Evolutionary conservation across 192 early-diverging fungal species (phyloP).

Genomic region (Thamnidium elegans): DNA sequence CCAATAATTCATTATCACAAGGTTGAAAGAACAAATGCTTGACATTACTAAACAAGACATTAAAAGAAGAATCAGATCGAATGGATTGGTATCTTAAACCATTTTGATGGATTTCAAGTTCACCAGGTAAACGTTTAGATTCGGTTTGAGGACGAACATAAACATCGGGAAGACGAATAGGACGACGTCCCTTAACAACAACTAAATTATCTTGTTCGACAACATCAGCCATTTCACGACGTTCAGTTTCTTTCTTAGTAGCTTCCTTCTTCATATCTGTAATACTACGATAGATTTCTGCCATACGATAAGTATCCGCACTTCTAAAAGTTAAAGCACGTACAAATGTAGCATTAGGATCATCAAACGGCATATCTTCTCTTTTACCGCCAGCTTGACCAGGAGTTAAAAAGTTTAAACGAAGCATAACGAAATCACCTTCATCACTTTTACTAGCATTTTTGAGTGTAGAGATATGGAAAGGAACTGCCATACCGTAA

Average conservation of each 20-base stretch:
- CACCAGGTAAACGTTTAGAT: slow-evolving; percentile 89
- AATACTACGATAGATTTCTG: slow-evolving; percentile 83
- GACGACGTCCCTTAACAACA: slow-evolving; percentile 71
- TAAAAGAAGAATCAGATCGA: slow-evolving; percentile 74
- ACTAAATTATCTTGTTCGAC: slow-evolving; percentile 91
- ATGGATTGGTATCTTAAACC: slow-evolving; percentile 90
- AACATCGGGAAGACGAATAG: slow-evolving; percentile 81
- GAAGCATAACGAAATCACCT: slow-evolving; percentile 83
- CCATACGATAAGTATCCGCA: slow-evolving; percentile 76
- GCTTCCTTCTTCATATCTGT: slow-evolving; percentile 90
- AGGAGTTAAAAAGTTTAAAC: slow-evolving; percentile 95
- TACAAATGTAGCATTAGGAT: slow-evolving; percentile 86
- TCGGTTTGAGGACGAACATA: slow-evolving; percentile 90
- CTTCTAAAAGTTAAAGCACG: slow-evolving; percentile 90
- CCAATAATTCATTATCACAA: slow-evolving; percentile 94
- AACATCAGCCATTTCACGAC: slow-evolving; percentile 94
- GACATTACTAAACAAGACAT: slow-evolving; percentile 97
- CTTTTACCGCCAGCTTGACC: slow-evolving; percentile 91
- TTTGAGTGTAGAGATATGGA: slow-evolving; percentile 96
- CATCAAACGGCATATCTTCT: slow-evolving; percentile 84
- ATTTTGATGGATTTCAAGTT: slow-evolving; percentile 94
- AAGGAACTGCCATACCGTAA: slow-evolving; percentile 94
- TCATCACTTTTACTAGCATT: slow-evolving; percentile 94
- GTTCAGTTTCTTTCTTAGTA: slow-evolving; percentile 89
- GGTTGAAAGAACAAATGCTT: slow-evolving; percentile 98